A percentile compares a stretch with the other conserved stretches of the same genome.
Evolutionary conservation across 148 eudicot species (phyloP).

Genomic region (Hydrangea macrophylla): DNA sequence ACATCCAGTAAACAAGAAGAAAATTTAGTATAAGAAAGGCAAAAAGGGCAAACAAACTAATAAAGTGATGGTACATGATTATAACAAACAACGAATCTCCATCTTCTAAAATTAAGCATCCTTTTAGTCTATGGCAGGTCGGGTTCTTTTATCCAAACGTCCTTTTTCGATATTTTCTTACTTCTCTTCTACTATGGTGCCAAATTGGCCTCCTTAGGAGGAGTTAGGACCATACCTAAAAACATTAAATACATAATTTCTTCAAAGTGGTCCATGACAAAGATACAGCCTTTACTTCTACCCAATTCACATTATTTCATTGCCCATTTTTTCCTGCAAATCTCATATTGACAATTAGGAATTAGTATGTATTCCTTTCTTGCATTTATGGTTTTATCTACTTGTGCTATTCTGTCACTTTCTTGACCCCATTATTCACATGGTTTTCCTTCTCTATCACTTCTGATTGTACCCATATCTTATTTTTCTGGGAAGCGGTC

Average conservation of each 20-base stretch:
- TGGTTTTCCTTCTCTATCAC: neutral
- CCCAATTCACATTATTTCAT: conserved; percentile 13
- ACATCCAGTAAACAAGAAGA: conserved; percentile 9
- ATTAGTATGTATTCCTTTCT: neutral
- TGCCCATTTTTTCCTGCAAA: neutral
- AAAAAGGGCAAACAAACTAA: conserved; percentile 3
- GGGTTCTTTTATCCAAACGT: conserved; percentile 16
- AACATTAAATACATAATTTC: neutral
- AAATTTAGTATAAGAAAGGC: neutral
- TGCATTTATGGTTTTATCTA: conserved; percentile 8
- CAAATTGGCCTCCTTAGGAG: neutral
- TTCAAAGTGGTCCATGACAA: conserved; percentile 16
- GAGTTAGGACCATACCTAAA: conserved; percentile 3
- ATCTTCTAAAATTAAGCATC: conserved; percentile 30
- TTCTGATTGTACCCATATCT: neutral
- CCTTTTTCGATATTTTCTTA: neutral
- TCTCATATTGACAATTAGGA: neutral
- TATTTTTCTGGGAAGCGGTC: too few species aligned
- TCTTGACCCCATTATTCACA: conserved; percentile 12
- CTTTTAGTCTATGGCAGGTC: conserved; percentile 62
- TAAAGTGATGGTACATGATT: conserved; percentile 8
- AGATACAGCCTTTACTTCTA: conserved; percentile 7
- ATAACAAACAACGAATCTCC: neutral
- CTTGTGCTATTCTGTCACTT: neutral
- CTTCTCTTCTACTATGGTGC: too few species aligned